A percentile compares a stretch with the other conserved stretches of the same genome.
These are phyloP conservation scores for Pleurotus salmoneostramineus DNA, from an alignment of 768 basidiomycete genomes.

Conservation along the genomic window DNA sequence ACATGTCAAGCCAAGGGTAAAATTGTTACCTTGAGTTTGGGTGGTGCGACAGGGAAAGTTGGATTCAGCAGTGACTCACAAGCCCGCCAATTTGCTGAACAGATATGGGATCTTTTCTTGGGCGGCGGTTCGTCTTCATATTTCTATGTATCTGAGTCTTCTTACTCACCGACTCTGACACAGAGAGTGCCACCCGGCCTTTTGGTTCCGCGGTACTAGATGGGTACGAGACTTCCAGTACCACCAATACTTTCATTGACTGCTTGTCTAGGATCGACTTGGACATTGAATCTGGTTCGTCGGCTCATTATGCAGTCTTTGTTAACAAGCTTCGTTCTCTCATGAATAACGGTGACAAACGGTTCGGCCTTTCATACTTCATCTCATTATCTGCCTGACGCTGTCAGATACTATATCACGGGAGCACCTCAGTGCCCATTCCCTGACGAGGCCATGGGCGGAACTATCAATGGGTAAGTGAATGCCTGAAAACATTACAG, in stretches of 20 bases:
- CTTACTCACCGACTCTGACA: background rate
- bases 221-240: constrained; percentile 38
- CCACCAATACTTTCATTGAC: background rate
- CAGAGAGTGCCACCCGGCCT: constrained; percentile 46
- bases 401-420: constrained; percentile 56
- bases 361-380: constrained; percentile 23
- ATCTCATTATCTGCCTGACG: background rate
- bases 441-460: constrained; percentile 62
- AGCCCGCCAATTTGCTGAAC: constrained; percentile 50
- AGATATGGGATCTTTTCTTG: constrained; percentile 69
- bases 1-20: constrained; percentile 64
- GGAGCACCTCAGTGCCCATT: constrained; percentile 65
- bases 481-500: background rate
- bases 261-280: constrained; percentile 48
- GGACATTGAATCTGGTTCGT: constrained; percentile 64
- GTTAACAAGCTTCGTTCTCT: constrained; percentile 49
- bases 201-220: constrained; percentile 68
- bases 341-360: constrained; percentile 43
- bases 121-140: constrained; percentile 28
- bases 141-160: background rate
- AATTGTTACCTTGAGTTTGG: constrained; percentile 47
- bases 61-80: constrained; percentile 52
- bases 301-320: constrained; percentile 47
- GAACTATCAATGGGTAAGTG: constrained; percentile 37
- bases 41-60: constrained; percentile 55